phyloP scores from a whole-genome alignment of 1,139 yeast species.

The Meyerozyma carpophila region DNA sequence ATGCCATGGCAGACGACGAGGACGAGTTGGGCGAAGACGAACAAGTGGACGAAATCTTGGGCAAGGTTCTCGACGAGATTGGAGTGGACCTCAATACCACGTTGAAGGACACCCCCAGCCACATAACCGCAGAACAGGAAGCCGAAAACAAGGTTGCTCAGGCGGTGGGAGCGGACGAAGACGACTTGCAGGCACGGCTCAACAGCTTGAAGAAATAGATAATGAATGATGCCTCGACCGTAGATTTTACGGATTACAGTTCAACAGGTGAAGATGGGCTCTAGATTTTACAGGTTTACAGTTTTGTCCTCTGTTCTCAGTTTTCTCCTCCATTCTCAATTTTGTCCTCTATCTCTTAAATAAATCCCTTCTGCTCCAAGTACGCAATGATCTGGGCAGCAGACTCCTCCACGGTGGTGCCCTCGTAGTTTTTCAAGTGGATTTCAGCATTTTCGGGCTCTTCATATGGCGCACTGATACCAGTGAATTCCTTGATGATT shows the following conservation, averaged over 20 bases:
- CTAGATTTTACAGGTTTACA: too few species aligned
- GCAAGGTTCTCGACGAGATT: conserved; percentile 89
- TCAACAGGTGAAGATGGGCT: too few species aligned
- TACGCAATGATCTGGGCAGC: conserved; percentile 70
- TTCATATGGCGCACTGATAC: conserved; percentile 93
- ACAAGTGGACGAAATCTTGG: conserved; percentile 88
- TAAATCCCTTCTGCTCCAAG: conserved; percentile 51
- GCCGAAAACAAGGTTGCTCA: conserved; percentile 36
- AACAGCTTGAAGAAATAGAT: conserved; percentile 66
- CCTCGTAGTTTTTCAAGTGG: conserved; percentile 65
- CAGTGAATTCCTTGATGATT: conserved; percentile 88
- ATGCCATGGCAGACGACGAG: conserved; percentile 83
- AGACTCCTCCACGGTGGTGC: conserved; percentile 70
- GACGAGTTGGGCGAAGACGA: conserved; percentile 66
- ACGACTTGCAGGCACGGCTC: conserved; percentile 83
- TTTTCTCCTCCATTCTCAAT: too few species aligned
- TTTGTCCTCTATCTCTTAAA: conserved; percentile 12
- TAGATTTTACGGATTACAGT: too few species aligned
- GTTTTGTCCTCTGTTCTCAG: too few species aligned
- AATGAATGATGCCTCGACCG: background rate
- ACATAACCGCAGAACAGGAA: conserved; percentile 24
- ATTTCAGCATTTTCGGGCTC: conserved; percentile 83
- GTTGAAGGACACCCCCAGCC: conserved; percentile 65
- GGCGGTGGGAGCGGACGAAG: conserved; percentile 55
- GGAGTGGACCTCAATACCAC: conserved; percentile 79